Conservation (phyloP, 1,284 basidiomycete species). For the Sphaerobolus stellatus region DNA sequence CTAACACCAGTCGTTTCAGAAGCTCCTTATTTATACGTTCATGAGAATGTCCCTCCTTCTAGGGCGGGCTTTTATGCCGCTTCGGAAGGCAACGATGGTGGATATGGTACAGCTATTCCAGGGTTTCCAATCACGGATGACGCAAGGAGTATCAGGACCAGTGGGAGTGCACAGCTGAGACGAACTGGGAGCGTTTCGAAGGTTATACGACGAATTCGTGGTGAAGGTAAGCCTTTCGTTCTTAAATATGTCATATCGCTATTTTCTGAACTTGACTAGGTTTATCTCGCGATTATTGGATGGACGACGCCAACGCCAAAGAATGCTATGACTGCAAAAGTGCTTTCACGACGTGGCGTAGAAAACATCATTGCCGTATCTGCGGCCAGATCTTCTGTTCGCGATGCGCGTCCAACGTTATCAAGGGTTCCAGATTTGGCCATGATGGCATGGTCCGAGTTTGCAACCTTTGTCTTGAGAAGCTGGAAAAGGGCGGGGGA, state of each 20-base stretch:
- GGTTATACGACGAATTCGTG: constrained; percentile 82
- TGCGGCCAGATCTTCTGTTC: constrained; percentile 90
- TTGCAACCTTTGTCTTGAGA: constrained; percentile 92
- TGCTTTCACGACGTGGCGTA: constrained; percentile 86
- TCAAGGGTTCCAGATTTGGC: constrained; percentile 92
- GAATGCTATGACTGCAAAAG: constrained; percentile 95
- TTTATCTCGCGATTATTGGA: constrained; percentile 89
- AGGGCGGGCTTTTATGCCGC: constrained; percentile 47
- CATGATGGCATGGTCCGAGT: constrained; percentile 90
- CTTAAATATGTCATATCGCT: constrained; percentile 1
- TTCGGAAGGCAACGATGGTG: constrained; percentile 55
- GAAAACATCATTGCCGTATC: constrained; percentile 94
- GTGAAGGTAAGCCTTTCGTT: constrained; percentile 65
- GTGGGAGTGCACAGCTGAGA: constrained; percentile 56
- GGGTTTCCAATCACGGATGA: constrained; percentile 85
- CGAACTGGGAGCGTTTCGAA: constrained; percentile 82
- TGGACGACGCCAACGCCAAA: constrained; percentile 95
- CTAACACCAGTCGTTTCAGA: constrained; percentile 78
- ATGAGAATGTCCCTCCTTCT: constrained; percentile 60
- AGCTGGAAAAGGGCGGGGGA: constrained; percentile 77
- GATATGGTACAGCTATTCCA: constrained; percentile 72
- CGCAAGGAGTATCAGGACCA: constrained; percentile 73
- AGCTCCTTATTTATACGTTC: constrained; percentile 60
- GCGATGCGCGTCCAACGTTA: constrained; percentile 94
- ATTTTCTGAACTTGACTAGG: constrained; percentile 44